A percentile compares a stretch with the other conserved stretches of the same genome.
phyloP scores from a whole-genome alignment of 441 rosid genomes.

The Gossypium gossypioides region DNA sequence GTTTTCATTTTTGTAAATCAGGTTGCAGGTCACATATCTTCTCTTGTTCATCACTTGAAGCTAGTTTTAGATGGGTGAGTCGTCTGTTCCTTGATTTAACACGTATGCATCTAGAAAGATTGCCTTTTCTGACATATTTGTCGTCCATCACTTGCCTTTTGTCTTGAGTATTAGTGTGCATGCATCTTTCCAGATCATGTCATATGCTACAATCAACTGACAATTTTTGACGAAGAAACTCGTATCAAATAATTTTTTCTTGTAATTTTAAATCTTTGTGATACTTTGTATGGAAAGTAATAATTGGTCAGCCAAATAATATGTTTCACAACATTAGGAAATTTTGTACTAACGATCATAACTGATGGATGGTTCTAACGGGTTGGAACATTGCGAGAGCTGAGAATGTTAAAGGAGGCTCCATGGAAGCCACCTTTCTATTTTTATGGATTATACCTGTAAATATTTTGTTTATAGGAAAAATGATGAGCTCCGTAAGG shows the following conservation, averaged over 20 bases:
- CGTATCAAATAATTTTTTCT: neutral
- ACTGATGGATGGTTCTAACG: neutral
- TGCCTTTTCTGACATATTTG: neutral
- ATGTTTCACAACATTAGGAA: neutral
- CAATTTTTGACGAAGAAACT: neutral
- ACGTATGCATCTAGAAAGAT: neutral
- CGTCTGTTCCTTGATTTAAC: neutral
- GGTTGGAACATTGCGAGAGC: neutral
- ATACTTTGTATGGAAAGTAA: neutral
- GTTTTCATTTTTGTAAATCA: slow-evolving; percentile 28
- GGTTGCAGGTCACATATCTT: slow-evolving; percentile 95
- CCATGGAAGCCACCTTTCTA: slow-evolving; percentile 7
- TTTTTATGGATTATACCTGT: neutral
- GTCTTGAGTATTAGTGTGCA: neutral
- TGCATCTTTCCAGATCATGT: neutral
- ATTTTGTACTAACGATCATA: neutral
- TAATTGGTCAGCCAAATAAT: neutral
- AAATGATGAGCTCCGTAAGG: slow-evolving; percentile 82
- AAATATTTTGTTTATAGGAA: slow-evolving; percentile 40
- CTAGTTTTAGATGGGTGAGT: slow-evolving; percentile 97
- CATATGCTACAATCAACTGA: neutral
- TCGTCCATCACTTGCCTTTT: neutral
- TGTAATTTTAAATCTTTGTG: neutral
- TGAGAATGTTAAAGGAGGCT: neutral
- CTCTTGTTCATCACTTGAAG: slow-evolving; percentile 97